Conservation (phyloP, 2,329 filamentous ascomycete species). For the Septoria petroselini region DNA sequence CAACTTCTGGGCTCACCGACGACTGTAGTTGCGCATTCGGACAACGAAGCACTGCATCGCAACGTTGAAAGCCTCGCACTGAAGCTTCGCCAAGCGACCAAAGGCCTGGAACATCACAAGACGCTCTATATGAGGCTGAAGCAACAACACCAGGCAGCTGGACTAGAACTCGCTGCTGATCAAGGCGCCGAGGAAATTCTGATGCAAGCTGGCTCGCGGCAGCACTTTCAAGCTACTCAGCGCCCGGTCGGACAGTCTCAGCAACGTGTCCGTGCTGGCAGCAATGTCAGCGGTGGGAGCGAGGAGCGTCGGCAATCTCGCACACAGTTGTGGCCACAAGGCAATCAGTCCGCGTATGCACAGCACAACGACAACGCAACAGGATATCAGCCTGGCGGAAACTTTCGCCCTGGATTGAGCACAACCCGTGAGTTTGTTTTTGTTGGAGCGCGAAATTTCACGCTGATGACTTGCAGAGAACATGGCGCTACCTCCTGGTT, state of each 20-base stretch:
- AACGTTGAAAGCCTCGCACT: slow-evolving; percentile 11
- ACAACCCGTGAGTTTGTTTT: slow-evolving; percentile 13
- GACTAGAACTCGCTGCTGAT: slow-evolving; percentile 55
- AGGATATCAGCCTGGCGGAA: background rate
- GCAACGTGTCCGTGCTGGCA: slow-evolving; percentile 7
- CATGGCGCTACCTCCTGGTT: background rate
- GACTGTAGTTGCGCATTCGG: slow-evolving; percentile 12
- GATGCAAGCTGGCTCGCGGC: slow-evolving; percentile 27
- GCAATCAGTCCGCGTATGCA: slow-evolving; percentile 1
- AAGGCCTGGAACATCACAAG: slow-evolving; percentile 4
- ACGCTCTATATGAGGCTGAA: slow-evolving; percentile 54
- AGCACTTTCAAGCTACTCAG: slow-evolving; percentile 6
- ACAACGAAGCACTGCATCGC: slow-evolving; percentile 11
- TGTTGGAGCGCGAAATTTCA: too few relatives aligned
- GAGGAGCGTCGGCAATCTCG: slow-evolving; percentile 13
- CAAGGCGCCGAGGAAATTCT: slow-evolving; percentile 51
- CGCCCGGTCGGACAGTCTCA: slow-evolving; percentile 4
- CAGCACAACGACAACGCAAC: background rate
- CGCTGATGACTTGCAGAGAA: slow-evolving; percentile 12
- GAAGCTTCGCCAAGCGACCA: slow-evolving; percentile 17
- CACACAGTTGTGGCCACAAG: slow-evolving; percentile 14
- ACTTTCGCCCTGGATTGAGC: slow-evolving; percentile 2
- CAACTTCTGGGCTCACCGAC: background rate
- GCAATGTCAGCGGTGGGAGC: slow-evolving; percentile 12
- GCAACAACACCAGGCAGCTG: slow-evolving; percentile 52